These are phyloP conservation scores for Populus tomentosa DNA, from an alignment of 441 rosid species.

Conservation along the genomic window DNA sequence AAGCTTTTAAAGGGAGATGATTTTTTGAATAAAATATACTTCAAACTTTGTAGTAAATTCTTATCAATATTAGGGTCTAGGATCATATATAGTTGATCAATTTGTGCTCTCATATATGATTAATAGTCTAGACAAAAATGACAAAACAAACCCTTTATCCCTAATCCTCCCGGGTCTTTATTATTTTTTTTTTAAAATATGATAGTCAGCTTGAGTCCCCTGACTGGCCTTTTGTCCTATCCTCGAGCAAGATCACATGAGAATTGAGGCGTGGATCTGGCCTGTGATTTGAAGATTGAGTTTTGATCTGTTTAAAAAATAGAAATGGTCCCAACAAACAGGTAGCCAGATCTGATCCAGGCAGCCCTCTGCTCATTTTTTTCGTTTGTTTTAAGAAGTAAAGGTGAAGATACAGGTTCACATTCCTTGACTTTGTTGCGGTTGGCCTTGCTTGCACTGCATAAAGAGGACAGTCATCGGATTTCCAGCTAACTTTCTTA, in stretches of 20 bases:
- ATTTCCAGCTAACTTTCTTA: slow-evolving; percentile 10
- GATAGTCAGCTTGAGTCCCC: background rate
- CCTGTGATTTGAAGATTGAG: slow-evolving; percentile 9
- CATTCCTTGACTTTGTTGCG: too few relatives aligned
- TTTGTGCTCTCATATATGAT: too few relatives aligned
- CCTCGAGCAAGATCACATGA: slow-evolving; percentile 14
- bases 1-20: too few relatives aligned
- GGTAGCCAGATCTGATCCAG: slow-evolving; percentile 10
- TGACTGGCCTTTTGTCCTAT: slow-evolving; percentile 6
- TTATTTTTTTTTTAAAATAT: too few relatives aligned
- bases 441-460: slow-evolving; percentile 7
- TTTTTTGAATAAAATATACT: too few relatives aligned
- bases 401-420: too few relatives aligned
- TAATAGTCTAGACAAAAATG: too few relatives aligned
- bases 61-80: too few relatives aligned
- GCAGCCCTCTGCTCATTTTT: background rate
- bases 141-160: too few relatives aligned
- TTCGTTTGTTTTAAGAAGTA: background rate
- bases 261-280: slow-evolving; percentile 2
- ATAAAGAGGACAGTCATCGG: slow-evolving; percentile 7
- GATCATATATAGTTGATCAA: too few relatives aligned
- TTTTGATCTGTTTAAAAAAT: background rate
- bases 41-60: too few relatives aligned
- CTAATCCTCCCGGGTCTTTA: too few relatives aligned
- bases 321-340: slow-evolving; percentile 13